Conservation (phyloP, 257 asterid species). For the Asclepias syriaca region DNA sequence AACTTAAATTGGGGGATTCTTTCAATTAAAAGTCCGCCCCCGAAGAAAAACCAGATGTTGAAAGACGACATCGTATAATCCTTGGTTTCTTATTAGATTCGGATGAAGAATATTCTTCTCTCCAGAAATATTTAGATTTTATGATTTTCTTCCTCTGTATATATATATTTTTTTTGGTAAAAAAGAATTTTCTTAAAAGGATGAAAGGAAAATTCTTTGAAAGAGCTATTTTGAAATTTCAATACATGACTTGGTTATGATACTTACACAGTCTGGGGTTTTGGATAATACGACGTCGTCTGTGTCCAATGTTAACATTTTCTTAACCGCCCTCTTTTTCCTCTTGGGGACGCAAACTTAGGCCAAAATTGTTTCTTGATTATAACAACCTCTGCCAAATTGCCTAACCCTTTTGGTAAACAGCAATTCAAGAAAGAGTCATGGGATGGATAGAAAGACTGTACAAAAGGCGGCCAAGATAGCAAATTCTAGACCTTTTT, state of each 20-base stretch:
- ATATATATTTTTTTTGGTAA: too few relatives aligned
- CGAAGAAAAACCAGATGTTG: background rate
- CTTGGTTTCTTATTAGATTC: background rate
- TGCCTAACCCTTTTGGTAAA: background rate
- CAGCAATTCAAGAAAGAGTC: background rate
- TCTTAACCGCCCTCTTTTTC: background rate
- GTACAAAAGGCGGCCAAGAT: constrained; percentile 16
- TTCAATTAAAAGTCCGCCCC: background rate
- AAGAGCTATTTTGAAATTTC: background rate
- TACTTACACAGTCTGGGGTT: too few relatives aligned
- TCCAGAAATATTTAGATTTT: background rate
- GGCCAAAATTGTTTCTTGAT: background rate
- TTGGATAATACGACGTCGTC: too few relatives aligned
- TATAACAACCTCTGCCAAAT: background rate
- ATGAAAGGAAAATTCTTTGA: background rate
- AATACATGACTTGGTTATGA: too few relatives aligned
- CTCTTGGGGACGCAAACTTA: background rate
- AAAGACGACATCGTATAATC: too few relatives aligned
- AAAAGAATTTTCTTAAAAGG: background rate
- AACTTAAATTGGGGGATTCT: too few relatives aligned
- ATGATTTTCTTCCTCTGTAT: background rate
- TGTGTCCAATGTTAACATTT: too few relatives aligned
- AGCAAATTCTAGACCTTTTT: constrained; percentile 4
- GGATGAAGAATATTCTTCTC: constrained; percentile 19
- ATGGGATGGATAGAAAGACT: background rate